A percentile compares a stretch with the other conserved stretches of the same genome.
Conservation (phyloP, 2,329 filamentous ascomycete species). For the Aspergillus spinulosporus region DNA sequence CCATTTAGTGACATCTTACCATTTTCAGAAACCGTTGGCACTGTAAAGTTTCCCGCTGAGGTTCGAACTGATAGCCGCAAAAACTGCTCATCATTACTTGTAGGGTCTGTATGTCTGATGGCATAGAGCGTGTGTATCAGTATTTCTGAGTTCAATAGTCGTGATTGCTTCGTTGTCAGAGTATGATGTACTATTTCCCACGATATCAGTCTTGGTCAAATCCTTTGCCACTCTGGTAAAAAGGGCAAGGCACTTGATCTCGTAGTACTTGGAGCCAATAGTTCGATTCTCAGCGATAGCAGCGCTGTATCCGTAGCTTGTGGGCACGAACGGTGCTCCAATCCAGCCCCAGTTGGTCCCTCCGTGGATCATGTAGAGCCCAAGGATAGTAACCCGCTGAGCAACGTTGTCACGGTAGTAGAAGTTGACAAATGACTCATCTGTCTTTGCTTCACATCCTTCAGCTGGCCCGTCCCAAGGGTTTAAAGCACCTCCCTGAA, state of each 20-base stretch:
- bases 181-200: slow-evolving; percentile 56
- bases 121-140: slow-evolving; percentile 53
- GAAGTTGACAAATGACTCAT: slow-evolving; percentile 53
- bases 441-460: slow-evolving; percentile 49
- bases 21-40: background rate
- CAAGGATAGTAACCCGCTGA: slow-evolving; percentile 51
- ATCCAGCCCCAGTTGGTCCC: slow-evolving; percentile 59
- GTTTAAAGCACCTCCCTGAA: slow-evolving; percentile 57
- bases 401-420: slow-evolving; percentile 60
- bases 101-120: slow-evolving; percentile 49
- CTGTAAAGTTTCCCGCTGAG: slow-evolving; percentile 41
- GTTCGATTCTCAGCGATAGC: slow-evolving; percentile 57
- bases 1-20: slow-evolving; percentile 49
- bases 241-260: slow-evolving; percentile 56
- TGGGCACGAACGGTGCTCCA: slow-evolving; percentile 53
- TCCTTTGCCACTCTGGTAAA: slow-evolving; percentile 56
- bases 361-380: slow-evolving; percentile 56
- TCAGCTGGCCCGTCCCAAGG: slow-evolving; percentile 56
- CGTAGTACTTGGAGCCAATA: slow-evolving; percentile 54
- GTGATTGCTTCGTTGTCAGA: slow-evolving; percentile 45
- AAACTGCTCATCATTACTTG: slow-evolving; percentile 46
- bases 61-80: slow-evolving; percentile 54
- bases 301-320: slow-evolving; percentile 49
- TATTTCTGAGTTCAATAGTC: slow-evolving; percentile 56
- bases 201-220: slow-evolving; percentile 55